phyloP scores from a whole-genome alignment of 768 basidiomycete species.

The Cantharellus anzutake region DNA sequence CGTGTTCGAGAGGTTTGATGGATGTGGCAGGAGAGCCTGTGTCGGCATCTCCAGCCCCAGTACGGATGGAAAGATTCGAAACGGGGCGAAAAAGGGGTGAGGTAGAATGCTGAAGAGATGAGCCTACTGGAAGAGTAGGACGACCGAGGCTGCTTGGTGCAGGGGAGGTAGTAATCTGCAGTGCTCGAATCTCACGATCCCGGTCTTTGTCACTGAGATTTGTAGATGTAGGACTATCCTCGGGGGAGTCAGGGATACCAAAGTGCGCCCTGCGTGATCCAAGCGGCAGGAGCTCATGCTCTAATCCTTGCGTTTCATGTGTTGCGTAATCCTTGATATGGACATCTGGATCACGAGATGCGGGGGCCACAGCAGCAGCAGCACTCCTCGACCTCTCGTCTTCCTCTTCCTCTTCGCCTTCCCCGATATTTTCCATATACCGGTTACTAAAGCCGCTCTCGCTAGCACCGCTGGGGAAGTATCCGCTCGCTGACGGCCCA shows the following conservation, averaged over 20 bases:
- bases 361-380: background rate
- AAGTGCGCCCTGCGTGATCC: background rate
- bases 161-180: slow-evolving; percentile 14
- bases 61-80: background rate
- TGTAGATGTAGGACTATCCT: background rate
- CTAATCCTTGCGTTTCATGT: background rate
- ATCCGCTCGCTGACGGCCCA: background rate
- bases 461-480: background rate
- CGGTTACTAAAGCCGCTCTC: slow-evolving; percentile 4
- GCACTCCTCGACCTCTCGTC: background rate
- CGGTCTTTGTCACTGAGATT: background rate
- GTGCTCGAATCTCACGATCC: slow-evolving; percentile 13
- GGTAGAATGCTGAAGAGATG: background rate
- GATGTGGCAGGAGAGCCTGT: background rate
- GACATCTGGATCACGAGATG: background rate
- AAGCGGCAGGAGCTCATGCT: background rate
- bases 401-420: slow-evolving; percentile 15
- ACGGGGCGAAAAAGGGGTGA: background rate
- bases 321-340: background rate
- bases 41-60: background rate
- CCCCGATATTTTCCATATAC: slow-evolving; percentile 9
- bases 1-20: background rate
- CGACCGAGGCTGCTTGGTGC: background rate
- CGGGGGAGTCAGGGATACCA: background rate
- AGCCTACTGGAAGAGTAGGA: background rate